A percentile compares a stretch with the other conserved stretches of the same genome.
Evolutionary conservation across 1,284 basidiomycete species (phyloP).

Genomic region (Serendipita sp.): DNA sequence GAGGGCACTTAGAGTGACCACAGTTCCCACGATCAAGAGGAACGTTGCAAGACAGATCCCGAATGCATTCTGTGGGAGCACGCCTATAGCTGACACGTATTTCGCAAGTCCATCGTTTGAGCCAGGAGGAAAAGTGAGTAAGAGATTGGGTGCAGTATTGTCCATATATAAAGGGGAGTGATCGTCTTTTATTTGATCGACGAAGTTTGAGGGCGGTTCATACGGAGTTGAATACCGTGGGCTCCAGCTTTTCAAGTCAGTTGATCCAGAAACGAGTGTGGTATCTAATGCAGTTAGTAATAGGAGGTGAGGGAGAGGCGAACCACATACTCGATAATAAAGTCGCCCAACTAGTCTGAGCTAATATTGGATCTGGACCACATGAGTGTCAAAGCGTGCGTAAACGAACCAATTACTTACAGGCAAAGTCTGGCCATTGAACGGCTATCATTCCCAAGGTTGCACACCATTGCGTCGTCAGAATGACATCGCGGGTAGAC

Average conservation of each 20-base stretch:
- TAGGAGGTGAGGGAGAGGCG: conserved; percentile 9
- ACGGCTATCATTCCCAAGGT: conserved; percentile 84
- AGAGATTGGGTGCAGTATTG: conserved; percentile 44
- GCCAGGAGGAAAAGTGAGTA: conserved; percentile 55
- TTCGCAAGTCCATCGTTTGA: conserved; percentile 49
- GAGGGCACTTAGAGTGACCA: conserved; percentile 51
- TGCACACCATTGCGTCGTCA: conserved; percentile 84
- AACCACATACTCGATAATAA: conserved; percentile 65
- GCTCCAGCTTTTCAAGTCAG: conserved; percentile 42
- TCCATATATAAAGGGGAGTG: conserved; percentile 71
- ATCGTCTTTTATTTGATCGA: conserved; percentile 54
- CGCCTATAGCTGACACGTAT: conserved; percentile 66
- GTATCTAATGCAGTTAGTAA: conserved; percentile 37
- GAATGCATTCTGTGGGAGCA: conserved; percentile 74
- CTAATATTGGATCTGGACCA: conserved; percentile 66
- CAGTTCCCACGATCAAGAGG: conserved; percentile 60
- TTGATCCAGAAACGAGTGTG: conserved; percentile 39
- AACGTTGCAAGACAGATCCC: conserved; percentile 73
- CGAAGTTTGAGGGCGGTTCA: conserved; percentile 50
- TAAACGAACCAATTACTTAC: conserved; percentile 33
- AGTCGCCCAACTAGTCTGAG: conserved; percentile 77
- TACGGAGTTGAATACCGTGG: conserved; percentile 46
- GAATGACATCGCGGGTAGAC: conserved; percentile 80
- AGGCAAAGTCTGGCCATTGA: conserved; percentile 84
- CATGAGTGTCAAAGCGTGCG: conserved; percentile 10